Percentiles rank a stretch among this genome's conserved stretches.
These are phyloP conservation scores for Microascus cirrosus DNA, from an alignment of 2,329 filamentous ascomycete species.

Conservation along the genomic window DNA sequence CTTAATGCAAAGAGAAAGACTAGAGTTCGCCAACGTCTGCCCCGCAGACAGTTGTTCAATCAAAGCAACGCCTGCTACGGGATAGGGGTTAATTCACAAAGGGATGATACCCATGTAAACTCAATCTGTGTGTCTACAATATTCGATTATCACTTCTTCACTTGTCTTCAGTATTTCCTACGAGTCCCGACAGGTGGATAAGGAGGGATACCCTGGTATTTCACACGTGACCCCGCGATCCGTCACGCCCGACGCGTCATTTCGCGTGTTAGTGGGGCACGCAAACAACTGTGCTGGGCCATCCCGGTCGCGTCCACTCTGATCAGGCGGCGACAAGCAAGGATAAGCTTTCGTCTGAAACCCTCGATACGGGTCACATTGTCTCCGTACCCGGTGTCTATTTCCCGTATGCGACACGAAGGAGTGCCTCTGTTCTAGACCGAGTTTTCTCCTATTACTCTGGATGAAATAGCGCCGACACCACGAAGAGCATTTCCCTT, in stretches of 20 bases:
- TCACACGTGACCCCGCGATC: conserved; percentile 8
- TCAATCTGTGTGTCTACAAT: no score
- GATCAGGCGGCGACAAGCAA: neutral
- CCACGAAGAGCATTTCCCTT: neutral
- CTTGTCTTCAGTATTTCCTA: no score
- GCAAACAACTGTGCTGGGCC: neutral
- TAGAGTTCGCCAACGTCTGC: neutral
- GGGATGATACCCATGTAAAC: no score
- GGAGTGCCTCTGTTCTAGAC: neutral
- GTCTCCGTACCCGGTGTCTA: neutral
- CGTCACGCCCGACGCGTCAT: conserved; percentile 2
- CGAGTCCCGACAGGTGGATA: no score
- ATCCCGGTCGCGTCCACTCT: neutral
- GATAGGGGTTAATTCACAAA: no score
- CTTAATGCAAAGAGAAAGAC: neutral
- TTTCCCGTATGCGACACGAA: neutral
- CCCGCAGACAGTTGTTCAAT: no score
- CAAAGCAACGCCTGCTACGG: no score
- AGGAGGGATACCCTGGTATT: neutral
- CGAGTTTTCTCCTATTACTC: neutral
- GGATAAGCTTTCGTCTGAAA: neutral
- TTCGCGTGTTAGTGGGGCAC: conserved; percentile 6
- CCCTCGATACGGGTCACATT: neutral
- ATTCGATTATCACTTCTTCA: no score
- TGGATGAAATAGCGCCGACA: neutral